Evolutionary conservation across 164 flowering plant genomes (phyloP).

Genomic region (Santalum album): DNA sequence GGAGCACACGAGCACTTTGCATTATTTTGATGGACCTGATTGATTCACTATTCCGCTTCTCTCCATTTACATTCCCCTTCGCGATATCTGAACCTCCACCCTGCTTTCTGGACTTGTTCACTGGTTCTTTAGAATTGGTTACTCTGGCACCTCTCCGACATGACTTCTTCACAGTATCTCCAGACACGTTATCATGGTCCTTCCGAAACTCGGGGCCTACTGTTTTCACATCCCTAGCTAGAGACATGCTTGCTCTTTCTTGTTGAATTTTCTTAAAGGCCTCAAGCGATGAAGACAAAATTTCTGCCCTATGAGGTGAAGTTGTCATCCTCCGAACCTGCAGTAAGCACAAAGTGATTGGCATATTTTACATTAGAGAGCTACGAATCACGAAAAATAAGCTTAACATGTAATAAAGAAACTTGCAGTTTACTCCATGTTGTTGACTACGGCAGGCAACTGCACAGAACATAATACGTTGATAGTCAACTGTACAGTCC

Average conservation of each 20-base stretch:
- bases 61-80: slow-evolving; percentile 22
- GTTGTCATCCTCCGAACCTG: slow-evolving; percentile 96
- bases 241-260: slow-evolving; percentile 44
- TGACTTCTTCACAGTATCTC: slow-evolving; percentile 15
- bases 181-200: slow-evolving; percentile 8
- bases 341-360: slow-evolving; percentile 12
- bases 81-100: slow-evolving; percentile 23
- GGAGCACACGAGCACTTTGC: slow-evolving; percentile 17
- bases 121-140: slow-evolving; percentile 20
- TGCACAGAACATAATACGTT: too few species aligned
- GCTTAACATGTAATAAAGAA: too few species aligned
- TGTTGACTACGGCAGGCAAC: too few species aligned
- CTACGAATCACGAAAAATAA: not conserved
- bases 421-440: too few species aligned
- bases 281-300: slow-evolving; percentile 86
- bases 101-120: slow-evolving; percentile 33
- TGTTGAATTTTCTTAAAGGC: slow-evolving; percentile 87
- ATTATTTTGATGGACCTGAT: slow-evolving; percentile 25
- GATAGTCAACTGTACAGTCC: too few species aligned
- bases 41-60: slow-evolving; percentile 33
- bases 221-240: slow-evolving; percentile 17
- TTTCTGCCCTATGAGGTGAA: slow-evolving; percentile 89
- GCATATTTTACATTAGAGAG: slow-evolving; percentile 7
- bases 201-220: slow-evolving; percentile 15
- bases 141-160: slow-evolving; percentile 16